Conservation (phyloP, 1,284 basidiomycete genomes). For the Coniferiporia sulphurascens region DNA sequence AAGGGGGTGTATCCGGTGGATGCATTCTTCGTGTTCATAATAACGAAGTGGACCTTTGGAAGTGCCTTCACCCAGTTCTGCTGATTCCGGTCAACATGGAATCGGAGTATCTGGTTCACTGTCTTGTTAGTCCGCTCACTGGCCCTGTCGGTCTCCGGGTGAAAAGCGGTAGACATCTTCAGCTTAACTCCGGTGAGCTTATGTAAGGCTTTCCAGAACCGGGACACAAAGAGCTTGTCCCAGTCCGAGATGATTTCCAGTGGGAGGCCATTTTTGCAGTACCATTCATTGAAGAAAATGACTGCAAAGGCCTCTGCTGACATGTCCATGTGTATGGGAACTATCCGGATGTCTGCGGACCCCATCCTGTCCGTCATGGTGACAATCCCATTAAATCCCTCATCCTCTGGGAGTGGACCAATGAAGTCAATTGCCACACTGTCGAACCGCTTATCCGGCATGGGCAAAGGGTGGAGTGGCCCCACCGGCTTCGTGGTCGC, state of each 20-base stretch:
- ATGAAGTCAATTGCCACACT: slow-evolving; percentile 31
- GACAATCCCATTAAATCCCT: slow-evolving; percentile 15
- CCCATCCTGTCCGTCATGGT: slow-evolving; percentile 17
- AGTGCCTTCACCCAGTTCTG: slow-evolving; percentile 32
- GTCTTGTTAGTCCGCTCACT: slow-evolving; percentile 33
- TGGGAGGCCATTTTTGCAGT: slow-evolving; percentile 23
- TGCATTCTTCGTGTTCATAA: slow-evolving; percentile 33
- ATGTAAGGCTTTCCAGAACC: slow-evolving; percentile 25
- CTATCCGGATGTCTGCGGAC: slow-evolving; percentile 21
- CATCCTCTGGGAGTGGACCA: slow-evolving; percentile 25
- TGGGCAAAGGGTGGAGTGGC: slow-evolving; percentile 24
- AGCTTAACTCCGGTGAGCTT: slow-evolving; percentile 20
- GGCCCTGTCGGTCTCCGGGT: slow-evolving; percentile 24
- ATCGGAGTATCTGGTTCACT: slow-evolving; percentile 30
- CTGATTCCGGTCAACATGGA: slow-evolving; percentile 32
- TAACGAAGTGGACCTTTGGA: slow-evolving; percentile 33
- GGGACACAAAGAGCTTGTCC: slow-evolving; percentile 23
- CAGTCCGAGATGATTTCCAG: slow-evolving; percentile 23
- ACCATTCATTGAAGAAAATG: slow-evolving; percentile 23
- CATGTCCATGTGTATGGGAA: slow-evolving; percentile 24
- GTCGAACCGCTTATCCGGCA: slow-evolving; percentile 21
- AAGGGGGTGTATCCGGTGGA: slow-evolving; percentile 34
- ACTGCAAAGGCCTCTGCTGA: slow-evolving; percentile 25
- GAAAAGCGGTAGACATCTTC: slow-evolving; percentile 24
- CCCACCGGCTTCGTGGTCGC: slow-evolving; percentile 17